phyloP scores from a whole-genome alignment of 306 rosid species.

The Pyrus pyrifolia region DNA sequence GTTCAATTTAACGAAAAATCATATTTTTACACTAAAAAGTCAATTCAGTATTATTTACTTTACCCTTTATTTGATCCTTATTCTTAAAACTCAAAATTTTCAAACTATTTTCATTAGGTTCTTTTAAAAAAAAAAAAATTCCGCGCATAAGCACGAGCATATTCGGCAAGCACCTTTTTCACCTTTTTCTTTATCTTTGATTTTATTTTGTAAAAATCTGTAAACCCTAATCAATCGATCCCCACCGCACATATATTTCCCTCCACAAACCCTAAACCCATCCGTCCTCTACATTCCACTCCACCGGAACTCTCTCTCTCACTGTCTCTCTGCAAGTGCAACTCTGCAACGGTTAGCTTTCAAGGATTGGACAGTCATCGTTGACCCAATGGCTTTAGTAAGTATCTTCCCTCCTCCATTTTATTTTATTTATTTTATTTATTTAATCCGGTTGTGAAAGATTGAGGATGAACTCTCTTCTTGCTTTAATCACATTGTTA shows the following conservation, averaged over 20 bases:
- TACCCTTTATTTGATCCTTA: too few species aligned
- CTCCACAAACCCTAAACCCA: not conserved
- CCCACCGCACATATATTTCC: not conserved
- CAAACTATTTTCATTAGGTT: too few species aligned
- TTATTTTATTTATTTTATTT: not conserved
- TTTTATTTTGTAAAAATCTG: not conserved
- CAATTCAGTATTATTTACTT: too few species aligned
- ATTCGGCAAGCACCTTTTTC: not conserved
- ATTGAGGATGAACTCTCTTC: not conserved
- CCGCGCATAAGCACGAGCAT: not conserved
- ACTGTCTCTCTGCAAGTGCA: not conserved
- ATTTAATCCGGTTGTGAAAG: too few species aligned
- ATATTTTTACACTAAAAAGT: too few species aligned
- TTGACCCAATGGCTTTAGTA: slow-evolving; percentile 31
- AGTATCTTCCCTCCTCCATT: not conserved
- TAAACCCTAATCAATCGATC: not conserved
- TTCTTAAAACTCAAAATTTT: too few species aligned
- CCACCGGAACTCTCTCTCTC: not conserved
- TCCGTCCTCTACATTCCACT: not conserved
- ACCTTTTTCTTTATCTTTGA: not conserved
- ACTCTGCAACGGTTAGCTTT: not conserved
- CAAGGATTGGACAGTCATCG: not conserved
- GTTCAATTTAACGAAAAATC: too few species aligned
- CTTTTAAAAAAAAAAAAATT: not conserved
- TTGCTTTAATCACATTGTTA: not conserved